Conservation (phyloP, 2,329 filamentous ascomycete genomes). For the Penicillium aurantiogriseum region DNA sequence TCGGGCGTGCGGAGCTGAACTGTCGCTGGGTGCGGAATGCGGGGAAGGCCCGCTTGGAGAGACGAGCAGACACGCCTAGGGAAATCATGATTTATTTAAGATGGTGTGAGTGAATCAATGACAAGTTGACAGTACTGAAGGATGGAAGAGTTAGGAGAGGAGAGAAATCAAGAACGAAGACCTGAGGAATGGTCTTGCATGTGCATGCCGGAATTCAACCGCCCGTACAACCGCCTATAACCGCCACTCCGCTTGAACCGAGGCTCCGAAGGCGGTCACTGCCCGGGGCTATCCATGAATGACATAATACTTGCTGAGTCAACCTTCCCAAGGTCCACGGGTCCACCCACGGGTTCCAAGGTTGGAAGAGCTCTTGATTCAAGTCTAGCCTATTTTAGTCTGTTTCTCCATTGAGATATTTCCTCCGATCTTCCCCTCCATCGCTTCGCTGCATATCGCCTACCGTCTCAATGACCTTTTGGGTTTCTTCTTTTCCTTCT, state of each 20-base stretch:
- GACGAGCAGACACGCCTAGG: slow-evolving; percentile 26
- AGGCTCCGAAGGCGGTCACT: slow-evolving; percentile 17
- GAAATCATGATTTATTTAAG: slow-evolving; percentile 21
- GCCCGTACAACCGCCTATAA: slow-evolving; percentile 28
- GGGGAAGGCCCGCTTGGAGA: slow-evolving; percentile 35
- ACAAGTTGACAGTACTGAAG: neutral
- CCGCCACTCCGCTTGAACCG: slow-evolving; percentile 25
- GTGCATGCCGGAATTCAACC: slow-evolving; percentile 18
- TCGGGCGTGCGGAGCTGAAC: slow-evolving; percentile 52
- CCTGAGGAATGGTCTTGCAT: slow-evolving; percentile 4
- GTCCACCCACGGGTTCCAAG: too few relatives aligned
- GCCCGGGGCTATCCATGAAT: slow-evolving; percentile 2
- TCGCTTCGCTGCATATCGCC: slow-evolving; percentile 6
- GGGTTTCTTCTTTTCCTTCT: neutral
- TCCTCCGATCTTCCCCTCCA: slow-evolving; percentile 22
- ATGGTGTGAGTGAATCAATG: neutral
- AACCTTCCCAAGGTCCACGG: neutral
- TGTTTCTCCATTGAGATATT: slow-evolving; percentile 21
- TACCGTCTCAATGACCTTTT: neutral
- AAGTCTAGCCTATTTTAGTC: neutral
- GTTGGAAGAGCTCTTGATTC: too few relatives aligned
- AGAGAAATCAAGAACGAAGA: slow-evolving; percentile 1
- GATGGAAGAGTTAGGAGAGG: neutral
- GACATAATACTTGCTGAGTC: slow-evolving; percentile 16
- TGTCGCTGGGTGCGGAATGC: slow-evolving; percentile 49